Percentiles rank a stretch among this genome's conserved stretches.
phyloP scores from a whole-genome alignment of 352 stramenopile genomes.

The Elongisporangium undulatum region DNA sequence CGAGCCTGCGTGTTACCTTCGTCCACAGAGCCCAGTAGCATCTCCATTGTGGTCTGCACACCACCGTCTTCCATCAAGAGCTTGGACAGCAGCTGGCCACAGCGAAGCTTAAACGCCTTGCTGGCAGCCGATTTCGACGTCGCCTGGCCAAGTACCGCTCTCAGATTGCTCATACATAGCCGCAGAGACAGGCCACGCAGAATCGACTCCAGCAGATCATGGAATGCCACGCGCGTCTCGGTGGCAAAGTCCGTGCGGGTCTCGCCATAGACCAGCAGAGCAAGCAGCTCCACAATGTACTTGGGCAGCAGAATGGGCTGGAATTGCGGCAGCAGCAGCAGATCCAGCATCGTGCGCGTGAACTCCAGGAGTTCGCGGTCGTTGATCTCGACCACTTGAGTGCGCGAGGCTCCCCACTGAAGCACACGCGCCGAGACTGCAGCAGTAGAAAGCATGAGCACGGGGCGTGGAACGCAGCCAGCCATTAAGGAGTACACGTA shows the following conservation, averaged over 20 bases:
- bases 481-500: constrained; percentile 22
- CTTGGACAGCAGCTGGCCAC: constrained; percentile 48
- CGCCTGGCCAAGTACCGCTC: constrained; percentile 53
- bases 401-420: constrained; percentile 24
- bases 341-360: constrained; percentile 41
- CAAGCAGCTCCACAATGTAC: constrained; percentile 73
- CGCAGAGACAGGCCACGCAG: constrained; percentile 52
- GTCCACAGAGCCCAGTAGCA: constrained; percentile 68
- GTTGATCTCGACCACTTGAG: constrained; percentile 4
- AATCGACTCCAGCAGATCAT: constrained; percentile 31
- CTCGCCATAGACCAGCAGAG: constrained; percentile 55
- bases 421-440: constrained; percentile 57
- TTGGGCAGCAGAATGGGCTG: constrained; percentile 76
- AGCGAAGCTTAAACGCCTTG: constrained; percentile 57
- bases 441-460: constrained; percentile 4
- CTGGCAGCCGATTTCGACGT: constrained; percentile 7
- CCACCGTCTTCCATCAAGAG: constrained; percentile 68
- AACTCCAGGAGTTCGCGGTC: constrained; percentile 33
- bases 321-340: constrained; percentile 69
- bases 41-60: constrained; percentile 78
- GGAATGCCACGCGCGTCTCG: constrained; percentile 28
- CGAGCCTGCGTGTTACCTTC: constrained; percentile 84
- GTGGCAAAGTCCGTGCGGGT: constrained; percentile 6
- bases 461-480: background rate
- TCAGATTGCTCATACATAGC: constrained; percentile 72